Base-by-base conservation (phyloP, 2,329 filamentous ascomycete genomes). In the Phyllosticta ampelicida region DNA sequence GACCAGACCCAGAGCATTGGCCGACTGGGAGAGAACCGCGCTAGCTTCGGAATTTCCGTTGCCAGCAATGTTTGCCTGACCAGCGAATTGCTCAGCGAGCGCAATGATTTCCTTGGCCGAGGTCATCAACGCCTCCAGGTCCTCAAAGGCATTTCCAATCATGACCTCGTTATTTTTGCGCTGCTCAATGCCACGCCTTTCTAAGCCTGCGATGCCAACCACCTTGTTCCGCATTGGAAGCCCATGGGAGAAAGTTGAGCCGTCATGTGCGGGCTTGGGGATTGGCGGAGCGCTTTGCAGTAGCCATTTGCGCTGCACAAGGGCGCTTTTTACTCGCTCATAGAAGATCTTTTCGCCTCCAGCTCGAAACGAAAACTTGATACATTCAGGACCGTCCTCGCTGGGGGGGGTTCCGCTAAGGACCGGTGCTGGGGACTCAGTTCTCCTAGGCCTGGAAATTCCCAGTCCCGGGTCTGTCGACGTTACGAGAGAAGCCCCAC, bases 71-170 rank as follows among this genome's bases (percentile, higher is more conserved):
- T 77, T 77, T 0, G 78, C 77, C 67, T 91, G 87, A 11, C 83
- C 79, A 1, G 90, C 85, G 65, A 97, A 92, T 16, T 85, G 85
- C 71, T 97, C 92, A 0, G 94, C 94, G 49, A 99, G 84, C 5
- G 90, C 90, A 54, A 97, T 86, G 53, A 99, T 90, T 69, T 99
- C 90, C 69, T 97, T 96, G 5, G 94, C 94, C 3, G 92, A 96
- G 2, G 91, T 90, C 92, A 97, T 99, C 44, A 99, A 78, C 3
- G 94, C 91, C 69, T 97, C 92, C 0, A 99, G 81, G 67, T 99
- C 94, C 69, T 96, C 92, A 66, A 99, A 99, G 0, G 94, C 91
- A 63, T 83, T 90, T 23, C 92, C 92, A 63, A 99, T 96, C 54
- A 96, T 86, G 9, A 90, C 75, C 71, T 96, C 90, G 65, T 96